Base-by-base conservation (phyloP, 176 grass and related monocot species). In the Neostapfia colusana region DNA sequence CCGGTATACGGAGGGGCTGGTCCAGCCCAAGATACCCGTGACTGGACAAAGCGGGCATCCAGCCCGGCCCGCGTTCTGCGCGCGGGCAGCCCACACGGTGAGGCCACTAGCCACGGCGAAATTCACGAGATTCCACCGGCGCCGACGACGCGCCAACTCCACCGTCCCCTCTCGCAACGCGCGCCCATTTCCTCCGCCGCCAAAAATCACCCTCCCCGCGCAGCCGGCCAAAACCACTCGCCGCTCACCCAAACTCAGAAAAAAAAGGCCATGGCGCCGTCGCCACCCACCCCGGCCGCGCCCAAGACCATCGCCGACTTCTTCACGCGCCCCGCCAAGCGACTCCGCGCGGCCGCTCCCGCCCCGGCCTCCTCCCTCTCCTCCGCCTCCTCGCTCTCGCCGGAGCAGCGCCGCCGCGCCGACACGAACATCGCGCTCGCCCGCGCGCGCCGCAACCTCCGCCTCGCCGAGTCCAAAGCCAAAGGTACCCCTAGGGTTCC, bases 361-460 rank as follows among this genome's bases (percentile, higher is more conserved):
- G 72, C 35, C 17, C 7, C 88, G 12, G 65, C 80, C 44, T 55
- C 80, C 73, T n/a, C 78, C 63, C 60, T 77, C 58, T 36, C 81
- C 77, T 49, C 87, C 51, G 53, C 74, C 55, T 3, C 65, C 76
- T 16, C 77, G 26, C 71, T 91, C 35, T 76, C 82, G 37, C 91
- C 79, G 73, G 87, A 92, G 76, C 89, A 92, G 77, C 90, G 74
- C 35, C 78, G 79, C 56, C 75, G 91, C 77, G 90, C 84, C 25
- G 91, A 95, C 53, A 84, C 93, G 74, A 95, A 94, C 65, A 88
- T 90, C 64, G 89, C 89, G 23, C 85, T 95, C 28, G 95, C 95
- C 61, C 65, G 83, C 39, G 84, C 83, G 11, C 82, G 76, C 46
- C 76, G 89, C 40, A 94, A 85, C 63, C 84, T 92, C 49, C 84